Evolutionary conservation across 2,329 filamentous ascomycete genomes (phyloP).

Genomic region (Cladophialophora chaetospira): DNA sequence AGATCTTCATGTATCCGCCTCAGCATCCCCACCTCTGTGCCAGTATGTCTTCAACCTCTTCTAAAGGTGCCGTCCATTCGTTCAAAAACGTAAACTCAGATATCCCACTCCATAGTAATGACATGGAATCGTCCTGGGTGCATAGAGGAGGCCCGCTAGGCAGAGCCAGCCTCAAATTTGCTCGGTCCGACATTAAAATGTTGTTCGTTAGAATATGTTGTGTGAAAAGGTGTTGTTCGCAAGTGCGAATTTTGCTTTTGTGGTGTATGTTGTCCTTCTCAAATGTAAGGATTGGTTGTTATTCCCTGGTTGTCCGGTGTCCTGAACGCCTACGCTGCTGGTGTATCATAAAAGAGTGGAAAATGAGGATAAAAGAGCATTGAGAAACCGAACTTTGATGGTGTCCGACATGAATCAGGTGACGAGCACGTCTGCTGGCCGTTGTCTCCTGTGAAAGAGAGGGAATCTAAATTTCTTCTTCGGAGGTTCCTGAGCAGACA

Average conservation of each 20-base stretch:
- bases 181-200: not conserved
- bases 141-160: not conserved
- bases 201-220: slow-evolving; percentile 7
- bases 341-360: slow-evolving; percentile 8
- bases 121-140: not conserved
- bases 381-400: not conserved
- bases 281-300: not conserved
- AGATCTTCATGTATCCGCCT: too few species aligned
- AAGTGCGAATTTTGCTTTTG: slow-evolving; percentile 1
- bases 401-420: slow-evolving; percentile 13
- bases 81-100: not conserved
- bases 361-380: not conserved
- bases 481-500: slow-evolving; percentile 3
- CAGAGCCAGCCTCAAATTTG: not conserved
- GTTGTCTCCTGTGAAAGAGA: slow-evolving; percentile 23
- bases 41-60: too few species aligned
- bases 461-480: slow-evolving; percentile 25
- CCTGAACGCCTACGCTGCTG: slow-evolving; percentile 20
- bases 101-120: not conserved
- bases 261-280: not conserved
- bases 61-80: not conserved
- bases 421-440: slow-evolving; percentile 25
- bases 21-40: too few species aligned
- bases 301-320: not conserved
- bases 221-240: not conserved